These are phyloP conservation scores for Linnemannia hyalina DNA, from an alignment of 192 early-diverging fungal genomes.

Conservation along the genomic window DNA sequence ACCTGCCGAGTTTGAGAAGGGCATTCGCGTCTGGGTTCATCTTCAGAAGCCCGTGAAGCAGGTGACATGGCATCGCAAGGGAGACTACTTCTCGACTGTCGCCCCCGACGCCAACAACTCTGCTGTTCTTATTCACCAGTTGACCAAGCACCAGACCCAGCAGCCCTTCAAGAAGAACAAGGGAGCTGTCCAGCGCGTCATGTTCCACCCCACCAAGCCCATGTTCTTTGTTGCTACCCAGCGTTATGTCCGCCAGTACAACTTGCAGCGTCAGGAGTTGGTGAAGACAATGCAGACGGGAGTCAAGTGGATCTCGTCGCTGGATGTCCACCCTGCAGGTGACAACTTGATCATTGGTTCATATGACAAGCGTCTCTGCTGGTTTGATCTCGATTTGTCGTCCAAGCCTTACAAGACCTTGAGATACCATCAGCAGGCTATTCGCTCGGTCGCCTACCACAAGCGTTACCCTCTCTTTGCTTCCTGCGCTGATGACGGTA, in stretches of 20 bases:
- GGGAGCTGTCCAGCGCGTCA: conserved; percentile 87
- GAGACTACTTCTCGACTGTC: conserved; percentile 95
- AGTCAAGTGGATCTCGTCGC: conserved; percentile 95
- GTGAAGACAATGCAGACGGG: conserved; percentile 87
- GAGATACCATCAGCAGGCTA: conserved; percentile 89
- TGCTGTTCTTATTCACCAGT: conserved; percentile 93
- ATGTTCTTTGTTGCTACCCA: conserved; percentile 96
- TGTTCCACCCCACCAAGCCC: conserved; percentile 95
- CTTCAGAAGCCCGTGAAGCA: conserved; percentile 75
- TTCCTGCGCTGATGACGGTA: conserved; percentile 92
- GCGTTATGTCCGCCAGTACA: conserved; percentile 93
- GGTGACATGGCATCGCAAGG: conserved; percentile 95
- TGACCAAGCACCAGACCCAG: conserved; percentile 90
- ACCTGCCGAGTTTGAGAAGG: conserved; percentile 36
- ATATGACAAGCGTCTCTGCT: conserved; percentile 94
- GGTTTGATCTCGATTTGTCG: conserved; percentile 98
- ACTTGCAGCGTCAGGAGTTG: conserved; percentile 89
- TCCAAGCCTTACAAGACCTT: conserved; percentile 94
- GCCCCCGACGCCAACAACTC: conserved; percentile 80
- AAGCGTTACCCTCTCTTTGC: conserved; percentile 94
- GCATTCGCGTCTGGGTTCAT: conserved; percentile 45
- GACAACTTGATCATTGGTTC: conserved; percentile 97
- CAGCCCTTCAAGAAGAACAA: conserved; percentile 92
- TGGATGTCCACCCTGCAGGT: conserved; percentile 95
- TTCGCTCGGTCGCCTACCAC: conserved; percentile 91